A percentile compares a stretch with the other conserved stretches of the same genome.
Evolutionary conservation across 2,329 filamentous ascomycete species (phyloP).

Genomic region (Pleoardoris graminearum): DNA sequence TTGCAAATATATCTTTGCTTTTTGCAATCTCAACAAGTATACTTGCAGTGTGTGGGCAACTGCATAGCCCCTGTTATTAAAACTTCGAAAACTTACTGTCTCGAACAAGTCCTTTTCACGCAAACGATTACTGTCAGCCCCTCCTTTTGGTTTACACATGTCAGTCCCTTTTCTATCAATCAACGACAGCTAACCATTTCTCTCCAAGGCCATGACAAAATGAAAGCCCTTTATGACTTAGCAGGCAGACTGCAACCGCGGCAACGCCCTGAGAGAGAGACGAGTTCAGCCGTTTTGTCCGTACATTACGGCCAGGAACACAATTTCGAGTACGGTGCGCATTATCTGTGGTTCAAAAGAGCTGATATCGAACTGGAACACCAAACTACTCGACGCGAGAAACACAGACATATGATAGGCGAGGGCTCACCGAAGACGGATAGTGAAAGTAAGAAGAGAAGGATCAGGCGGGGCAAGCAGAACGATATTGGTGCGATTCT

Average conservation of each 20-base stretch:
- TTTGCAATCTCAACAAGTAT: no score
- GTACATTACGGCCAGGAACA: constrained; percentile 7
- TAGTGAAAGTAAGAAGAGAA: no score
- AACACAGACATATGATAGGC: background rate
- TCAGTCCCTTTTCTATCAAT: no score
- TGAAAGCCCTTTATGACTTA: constrained; percentile 18
- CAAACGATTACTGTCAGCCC: no score
- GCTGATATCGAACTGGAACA: background rate
- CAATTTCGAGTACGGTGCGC: background rate
- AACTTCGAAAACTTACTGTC: no score
- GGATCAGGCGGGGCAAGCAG: background rate
- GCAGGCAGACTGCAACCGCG: background rate
- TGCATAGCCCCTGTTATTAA: no score
- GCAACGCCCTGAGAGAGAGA: background rate
- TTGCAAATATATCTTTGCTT: background rate
- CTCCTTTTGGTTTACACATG: no score
- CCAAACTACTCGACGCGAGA: background rate
- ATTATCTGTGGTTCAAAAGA: background rate
- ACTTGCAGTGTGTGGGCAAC: no score
- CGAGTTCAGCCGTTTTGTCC: background rate
- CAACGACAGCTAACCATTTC: constrained; percentile 7
- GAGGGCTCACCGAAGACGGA: background rate
- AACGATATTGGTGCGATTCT: background rate
- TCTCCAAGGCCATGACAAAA: constrained; percentile 12
- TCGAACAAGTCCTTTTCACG: no score